Base-by-base conservation (phyloP, 768 basidiomycete species). In the Agaricus subrufescens region DNA sequence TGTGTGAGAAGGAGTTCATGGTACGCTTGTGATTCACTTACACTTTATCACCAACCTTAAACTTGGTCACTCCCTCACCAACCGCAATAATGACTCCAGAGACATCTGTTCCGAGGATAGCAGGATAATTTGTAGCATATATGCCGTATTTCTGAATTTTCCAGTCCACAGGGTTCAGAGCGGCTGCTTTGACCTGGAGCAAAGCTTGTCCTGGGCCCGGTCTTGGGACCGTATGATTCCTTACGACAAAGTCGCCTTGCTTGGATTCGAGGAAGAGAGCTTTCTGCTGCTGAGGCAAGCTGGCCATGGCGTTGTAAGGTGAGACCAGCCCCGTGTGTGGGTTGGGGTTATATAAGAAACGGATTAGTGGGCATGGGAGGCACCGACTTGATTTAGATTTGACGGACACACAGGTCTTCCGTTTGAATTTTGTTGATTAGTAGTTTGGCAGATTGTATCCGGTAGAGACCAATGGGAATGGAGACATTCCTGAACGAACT, bases 111-210 rank as follows among this genome's bases (percentile, higher is more conserved):
- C 81, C 81, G 0, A 77, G 60, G 0, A 83, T 69, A 3, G 75
- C 74, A 4, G 79, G 82, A 60, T 67, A 82, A n/a, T 67, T 59
- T 25, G 72, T 66, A 46, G 75, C 61, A 53, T 73, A 70, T n/a
- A 69, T 54, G 0, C 74, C 77, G 57, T 70, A 71, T 44, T 67
- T 70, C 40, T 75, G 76, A 11, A 80, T 72, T 60, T 80, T 81
- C 66, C 77, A 79, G 60, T 84, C 82, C 12, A 74, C 71, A 2
- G 83, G 83, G 58, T 83, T 82, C 47, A 83, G 65, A 2, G 77
- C 74, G 0, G 78, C 72, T 4, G 82, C 70, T 43, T 72, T 66
- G 52, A 82, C 64, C 63, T 74, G 75, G 62, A 82, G 65, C 44
- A 83, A 71, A 27, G 82, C 62, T 60, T 81, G 78, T 48, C 75